Base-by-base conservation (phyloP, 495 filamentous ascomycete species). In the Talaromyces stipitatus region DNA sequence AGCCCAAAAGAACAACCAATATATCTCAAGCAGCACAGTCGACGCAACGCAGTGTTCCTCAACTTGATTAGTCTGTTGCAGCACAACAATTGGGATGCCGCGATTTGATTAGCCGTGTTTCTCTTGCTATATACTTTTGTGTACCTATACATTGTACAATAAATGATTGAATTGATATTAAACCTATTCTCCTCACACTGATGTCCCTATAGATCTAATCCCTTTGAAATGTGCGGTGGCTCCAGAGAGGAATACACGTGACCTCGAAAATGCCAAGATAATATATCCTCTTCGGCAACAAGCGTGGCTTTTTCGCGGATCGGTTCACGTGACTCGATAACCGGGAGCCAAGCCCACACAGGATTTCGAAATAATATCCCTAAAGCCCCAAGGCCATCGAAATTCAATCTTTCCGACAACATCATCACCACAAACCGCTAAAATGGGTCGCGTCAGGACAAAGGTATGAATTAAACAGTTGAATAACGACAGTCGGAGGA, bases 391-490 rank as follows among this genome's bases (percentile, higher is more conserved):
- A 9, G 5, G 24, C 10, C 20, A 4, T n/a, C 4, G 20, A 18
- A 48, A 12, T 23, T 26, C 45, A 48, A 48, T 10, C 45, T 4
- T 26, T 26, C 24, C 45, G 45, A 48, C 45, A 48, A 48, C 30
- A 33, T 48, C 45, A 26, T 48, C 45, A 48, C 12, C 45, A 33
- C 50, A 52, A 82, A 82, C 80, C 85, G 87, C 77, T 80, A 92
- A 84, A 72, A 94, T 95, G 91, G 91, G 91, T 90, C 90, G 91
- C 78, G 90, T 96, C 82, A 85, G 91, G 67, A 96, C 91, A 65
- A 96, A 92, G 71, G 72, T 77, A 54, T 61, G 65, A 85, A 72
- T 64, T 90, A 29, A 4, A 29, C 23, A 4, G 11, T 46, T 46
- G 3, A 6, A 18, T 4, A 3, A 50, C 9, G 46, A n/a, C 16